Base-by-base conservation (phyloP, 495 filamentous ascomycete species). In the Bathelium albidoporum region DNA sequence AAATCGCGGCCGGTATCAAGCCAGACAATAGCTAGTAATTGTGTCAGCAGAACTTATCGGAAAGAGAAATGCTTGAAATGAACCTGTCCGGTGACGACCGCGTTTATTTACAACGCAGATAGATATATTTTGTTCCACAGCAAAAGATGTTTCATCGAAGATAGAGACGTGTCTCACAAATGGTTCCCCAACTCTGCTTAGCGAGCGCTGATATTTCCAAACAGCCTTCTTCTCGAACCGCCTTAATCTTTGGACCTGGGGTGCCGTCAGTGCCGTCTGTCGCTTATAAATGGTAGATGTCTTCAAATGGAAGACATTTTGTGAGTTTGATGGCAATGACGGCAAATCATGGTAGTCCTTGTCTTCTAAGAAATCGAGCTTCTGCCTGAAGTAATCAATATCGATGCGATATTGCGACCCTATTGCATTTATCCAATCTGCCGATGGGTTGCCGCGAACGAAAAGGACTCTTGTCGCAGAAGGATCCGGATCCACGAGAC, bases 71-170 rank as follows among this genome's bases (percentile, higher is more conserved):
- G 10, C 44, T 49, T n/a, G n/a, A n/a, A n/a, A n/a, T n/a, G n/a
- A n/a, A 49, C 44, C 12, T 49, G 5, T 5, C 44, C 10, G 22
- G 12, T 20, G 14, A 49, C 10, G 44, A 5, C 12, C 44, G 22
- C n/a, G 12, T 20, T 49, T 49, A 5, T 20, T 20, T 20, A 20
- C 44, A 18, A 49, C n/a, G n/a, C 5, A 20, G 0, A 22, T 20
- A n/a, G 61, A 63, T 3, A 63, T 32, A 7, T 58, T 31, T 22
- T 63, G 61, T 7, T 63, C 61, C 20, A 63, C n/a, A 2, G 61
- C 28, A 20, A 55, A 63, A 34, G 31, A 22, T 22, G 31, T 11
- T 20, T 22, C 14, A 58, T 63, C 61, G 20, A 58, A 28, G 5
- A 63, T 34, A 55, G 28, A 32, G 29, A 26, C 55, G 4, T n/a